Evolutionary conservation across 2,329 filamentous ascomycete genomes (phyloP).

Genomic region (Leptographium wingfieldii): DNA sequence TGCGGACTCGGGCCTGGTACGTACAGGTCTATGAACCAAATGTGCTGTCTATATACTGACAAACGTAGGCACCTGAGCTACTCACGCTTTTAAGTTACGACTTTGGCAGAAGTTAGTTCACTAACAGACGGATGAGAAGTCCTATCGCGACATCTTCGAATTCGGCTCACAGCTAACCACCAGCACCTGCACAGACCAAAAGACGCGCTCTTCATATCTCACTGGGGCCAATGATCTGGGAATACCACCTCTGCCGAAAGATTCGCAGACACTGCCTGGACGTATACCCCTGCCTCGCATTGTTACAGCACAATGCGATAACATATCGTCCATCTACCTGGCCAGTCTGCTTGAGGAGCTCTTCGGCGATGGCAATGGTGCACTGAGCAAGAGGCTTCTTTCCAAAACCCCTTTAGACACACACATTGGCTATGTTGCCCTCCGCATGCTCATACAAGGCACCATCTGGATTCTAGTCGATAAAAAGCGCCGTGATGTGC

Average conservation of each 20-base stretch:
- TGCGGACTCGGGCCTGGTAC: slow-evolving; percentile 1
- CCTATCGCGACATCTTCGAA: neutral
- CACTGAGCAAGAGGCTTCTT: slow-evolving; percentile 1
- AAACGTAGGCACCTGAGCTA: slow-evolving; percentile 8
- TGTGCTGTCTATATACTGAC: neutral
- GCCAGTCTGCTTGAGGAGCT: slow-evolving; percentile 3
- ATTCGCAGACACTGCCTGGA: neutral
- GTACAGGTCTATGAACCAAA: neutral
- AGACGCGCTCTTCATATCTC: slow-evolving; percentile 5
- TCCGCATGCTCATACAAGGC: slow-evolving; percentile 9
- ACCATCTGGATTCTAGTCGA: slow-evolving; percentile 9
- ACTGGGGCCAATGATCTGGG: slow-evolving; percentile 1
- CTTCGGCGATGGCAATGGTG: slow-evolving; percentile 3
- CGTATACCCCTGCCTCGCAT: slow-evolving; percentile 9
- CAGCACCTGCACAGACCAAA: slow-evolving; percentile 6
- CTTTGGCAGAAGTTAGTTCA: slow-evolving; percentile 9
- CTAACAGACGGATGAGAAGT: neutral
- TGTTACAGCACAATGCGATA: slow-evolving; percentile 11
- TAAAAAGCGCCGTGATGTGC: slow-evolving; percentile 11
- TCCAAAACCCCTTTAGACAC: slow-evolving; percentile 1
- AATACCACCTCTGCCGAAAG: slow-evolving; percentile 3
- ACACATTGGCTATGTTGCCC: slow-evolving; percentile 10
- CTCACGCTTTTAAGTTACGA: slow-evolving; percentile 9
- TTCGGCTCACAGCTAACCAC: neutral
- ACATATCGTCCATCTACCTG: slow-evolving; percentile 6